Evolutionary conservation across 805 yeast genomes (phyloP), one percentile per base, ranked within the genome.

Genomic region (Lipomyces orientalis): DNA sequence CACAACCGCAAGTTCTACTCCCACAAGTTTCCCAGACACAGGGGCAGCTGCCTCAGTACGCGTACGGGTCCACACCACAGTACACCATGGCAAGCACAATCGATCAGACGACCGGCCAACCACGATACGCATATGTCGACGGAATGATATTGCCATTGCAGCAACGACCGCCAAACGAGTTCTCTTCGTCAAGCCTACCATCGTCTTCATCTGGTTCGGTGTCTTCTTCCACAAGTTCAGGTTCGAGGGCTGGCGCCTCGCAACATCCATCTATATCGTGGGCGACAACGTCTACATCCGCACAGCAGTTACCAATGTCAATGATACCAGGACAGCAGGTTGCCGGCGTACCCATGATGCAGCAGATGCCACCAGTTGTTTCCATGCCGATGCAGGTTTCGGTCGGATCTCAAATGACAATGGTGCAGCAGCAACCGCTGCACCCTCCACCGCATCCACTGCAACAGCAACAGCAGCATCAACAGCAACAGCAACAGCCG

Each of bases 371-470:
- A 54, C 16, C 51, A n/a, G 16, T n/a, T 14, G 19, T 5, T 19
- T 29, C 56, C 31, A 54, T 54, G 16, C 34, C 56, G 34, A 54
- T 54, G 31, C 31, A 25, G n/a, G 34, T 31, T 25, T 12, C 56
- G 14, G 56, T 31, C 56, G 34, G 31, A 54, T 6, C 29, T 14
- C 34, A 25, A 54, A 14, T 31, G 9, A 19, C 60, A 54, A 16
- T 43, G 25, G n/a, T 43, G 22, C 62, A 33, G 10, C 49, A 43
- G 10, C 49, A 43, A 16, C 64, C 37, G 19, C 65, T 39, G 31
- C 58, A 54, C 25, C 35, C n/a, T 10, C 57, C 46, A 12, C 59
- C 25, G 52, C 58, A 61, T 19, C 54, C 37, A 25, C 54, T 31
- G 19, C 60, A 54, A 4, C 62, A 35, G 2, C 49, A 39, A 4